Percentiles rank a stretch among this genome's conserved stretches.
Evolutionary conservation across 2,329 filamentous ascomycete genomes (phyloP).

Genomic region (Lachnellula subtilissima): DNA sequence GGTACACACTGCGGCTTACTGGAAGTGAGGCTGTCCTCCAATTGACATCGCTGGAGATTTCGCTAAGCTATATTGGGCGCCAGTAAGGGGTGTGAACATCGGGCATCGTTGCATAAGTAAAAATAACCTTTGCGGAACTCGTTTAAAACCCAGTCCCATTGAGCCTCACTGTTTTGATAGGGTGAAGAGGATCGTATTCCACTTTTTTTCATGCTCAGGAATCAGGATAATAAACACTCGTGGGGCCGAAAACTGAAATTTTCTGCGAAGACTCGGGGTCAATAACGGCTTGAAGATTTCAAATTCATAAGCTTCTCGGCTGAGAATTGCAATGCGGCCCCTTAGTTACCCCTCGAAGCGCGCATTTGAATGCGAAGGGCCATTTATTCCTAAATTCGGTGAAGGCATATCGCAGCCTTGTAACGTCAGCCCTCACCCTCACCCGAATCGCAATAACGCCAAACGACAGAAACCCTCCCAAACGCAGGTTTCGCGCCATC

Average conservation of each 20-base stretch:
- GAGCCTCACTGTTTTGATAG: neutral
- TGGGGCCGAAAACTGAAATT: too few species aligned
- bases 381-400: neutral
- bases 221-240: too few species aligned
- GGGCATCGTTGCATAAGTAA: neutral
- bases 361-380: neutral
- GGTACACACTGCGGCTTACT: neutral
- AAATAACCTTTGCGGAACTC: neutral
- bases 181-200: neutral
- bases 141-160: neutral
- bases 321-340: neutral
- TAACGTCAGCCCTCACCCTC: neutral
- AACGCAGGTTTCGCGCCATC: neutral
- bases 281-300: neutral
- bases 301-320: neutral
- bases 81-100: neutral
- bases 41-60: neutral
- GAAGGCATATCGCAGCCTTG: neutral
- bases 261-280: neutral
- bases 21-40: neutral
- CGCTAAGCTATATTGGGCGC: neutral
- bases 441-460: neutral
- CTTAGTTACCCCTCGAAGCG: neutral
- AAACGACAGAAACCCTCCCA: neutral
- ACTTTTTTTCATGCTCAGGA: neutral